Evolutionary conservation across 345 rosid species (phyloP).

Genomic region (Eucalyptus leucophloia): DNA sequence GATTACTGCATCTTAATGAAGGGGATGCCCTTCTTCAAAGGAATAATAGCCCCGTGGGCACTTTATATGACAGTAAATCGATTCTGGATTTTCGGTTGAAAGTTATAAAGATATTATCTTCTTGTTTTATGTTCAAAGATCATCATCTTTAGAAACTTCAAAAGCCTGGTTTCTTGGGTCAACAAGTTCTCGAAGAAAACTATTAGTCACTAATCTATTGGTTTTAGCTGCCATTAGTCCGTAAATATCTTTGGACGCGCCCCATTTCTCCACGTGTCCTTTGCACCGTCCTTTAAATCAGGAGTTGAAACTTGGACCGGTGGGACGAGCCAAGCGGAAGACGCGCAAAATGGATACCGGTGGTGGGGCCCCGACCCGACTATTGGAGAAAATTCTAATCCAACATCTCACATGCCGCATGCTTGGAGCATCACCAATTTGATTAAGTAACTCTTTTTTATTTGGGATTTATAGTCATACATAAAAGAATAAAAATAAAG

Average conservation of each 20-base stretch:
- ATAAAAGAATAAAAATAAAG: neutral
- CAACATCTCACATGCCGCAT: neutral
- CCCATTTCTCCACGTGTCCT: neutral
- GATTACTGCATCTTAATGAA: no score
- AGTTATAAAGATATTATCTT: neutral
- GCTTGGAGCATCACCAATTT: neutral
- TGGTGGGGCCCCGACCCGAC: neutral
- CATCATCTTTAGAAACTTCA: neutral
- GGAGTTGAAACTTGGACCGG: neutral
- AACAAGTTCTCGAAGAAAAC: neutral
- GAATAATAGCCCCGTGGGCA: accelerated
- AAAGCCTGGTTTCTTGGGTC: neutral
- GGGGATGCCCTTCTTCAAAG: no score
- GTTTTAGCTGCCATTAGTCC: neutral
- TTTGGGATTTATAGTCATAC: neutral
- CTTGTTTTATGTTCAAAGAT: neutral
- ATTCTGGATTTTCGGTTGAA: neutral
- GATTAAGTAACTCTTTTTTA: neutral
- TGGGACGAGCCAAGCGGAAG: neutral
- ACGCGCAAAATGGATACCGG: neutral
- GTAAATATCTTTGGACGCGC: neutral
- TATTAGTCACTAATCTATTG: neutral
- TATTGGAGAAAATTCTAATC: neutral
- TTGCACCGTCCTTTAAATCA: neutral
- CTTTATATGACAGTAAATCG: neutral